phyloP scores from a whole-genome alignment of 1,284 basidiomycete genomes.

The Pisolithus thermaeus region DNA sequence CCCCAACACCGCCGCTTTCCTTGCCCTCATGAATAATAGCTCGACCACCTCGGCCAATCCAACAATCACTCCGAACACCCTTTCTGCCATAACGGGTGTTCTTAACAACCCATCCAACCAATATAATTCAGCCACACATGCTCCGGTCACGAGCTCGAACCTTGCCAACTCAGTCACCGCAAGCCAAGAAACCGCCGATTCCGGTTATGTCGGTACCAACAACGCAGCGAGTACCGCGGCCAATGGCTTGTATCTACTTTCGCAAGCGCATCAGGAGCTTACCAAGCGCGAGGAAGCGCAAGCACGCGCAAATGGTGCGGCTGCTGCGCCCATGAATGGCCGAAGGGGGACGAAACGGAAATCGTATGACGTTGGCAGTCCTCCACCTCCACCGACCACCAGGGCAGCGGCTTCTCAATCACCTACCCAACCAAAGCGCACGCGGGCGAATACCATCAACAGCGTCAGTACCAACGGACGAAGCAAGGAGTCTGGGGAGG shows the following conservation, averaged over 20 bases:
- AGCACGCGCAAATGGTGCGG: slow-evolving; percentile 38
- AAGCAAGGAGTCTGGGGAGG: slow-evolving; percentile 31
- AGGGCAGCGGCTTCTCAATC: slow-evolving; percentile 13
- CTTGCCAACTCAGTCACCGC: slow-evolving; percentile 30
- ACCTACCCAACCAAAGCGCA: slow-evolving; percentile 38
- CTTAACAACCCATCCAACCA: slow-evolving; percentile 37
- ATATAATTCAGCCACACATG: slow-evolving; percentile 23
- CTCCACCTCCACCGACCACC: slow-evolving; percentile 30
- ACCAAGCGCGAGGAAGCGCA: slow-evolving; percentile 88
- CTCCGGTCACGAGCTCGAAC: slow-evolving; percentile 25
- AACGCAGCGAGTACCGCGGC: slow-evolving; percentile 60
- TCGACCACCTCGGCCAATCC: slow-evolving; percentile 52
- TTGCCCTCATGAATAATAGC: slow-evolving; percentile 83
- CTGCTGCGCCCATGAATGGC: slow-evolving; percentile 21
- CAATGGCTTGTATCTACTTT: slow-evolving; percentile 89
- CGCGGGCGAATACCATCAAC: slow-evolving; percentile 34
- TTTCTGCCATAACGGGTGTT: slow-evolving; percentile 75
- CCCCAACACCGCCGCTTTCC: slow-evolving; percentile 89
- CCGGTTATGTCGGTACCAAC: slow-evolving; percentile 41
- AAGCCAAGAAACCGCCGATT: slow-evolving; percentile 25
- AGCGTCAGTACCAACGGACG: slow-evolving; percentile 24
- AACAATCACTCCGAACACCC: slow-evolving; percentile 89
- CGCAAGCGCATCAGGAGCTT: slow-evolving; percentile 92
- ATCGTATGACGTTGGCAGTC: slow-evolving; percentile 42
- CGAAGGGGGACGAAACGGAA: slow-evolving; percentile 68